phyloP scores from a whole-genome alignment of 2,329 filamentous ascomycete genomes.

The Colletotrichum sp. region DNA sequence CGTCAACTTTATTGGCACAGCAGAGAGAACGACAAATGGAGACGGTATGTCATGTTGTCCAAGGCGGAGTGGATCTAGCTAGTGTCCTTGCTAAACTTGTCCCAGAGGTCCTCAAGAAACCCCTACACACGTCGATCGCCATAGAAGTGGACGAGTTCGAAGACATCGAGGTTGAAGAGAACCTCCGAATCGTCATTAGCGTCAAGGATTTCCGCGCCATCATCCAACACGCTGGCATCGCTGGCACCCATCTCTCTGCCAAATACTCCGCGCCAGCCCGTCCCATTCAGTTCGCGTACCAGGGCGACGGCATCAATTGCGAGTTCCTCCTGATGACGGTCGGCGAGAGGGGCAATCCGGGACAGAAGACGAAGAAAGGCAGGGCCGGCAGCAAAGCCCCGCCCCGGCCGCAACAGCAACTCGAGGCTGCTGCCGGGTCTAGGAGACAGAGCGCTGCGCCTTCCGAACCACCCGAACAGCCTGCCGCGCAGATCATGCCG shows the following conservation, averaged over 20 bases:
- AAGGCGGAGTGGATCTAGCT: neutral
- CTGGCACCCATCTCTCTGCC: conserved; percentile 69
- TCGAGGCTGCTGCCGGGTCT: conserved; percentile 48
- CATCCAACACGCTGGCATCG: conserved; percentile 74
- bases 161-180: conserved; percentile 74
- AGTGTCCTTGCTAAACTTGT: conserved; percentile 15
- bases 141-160: conserved; percentile 80
- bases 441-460: conserved; percentile 47
- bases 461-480: conserved; percentile 32
- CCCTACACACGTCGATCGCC: conserved; percentile 79
- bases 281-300: conserved; percentile 76
- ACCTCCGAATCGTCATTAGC: conserved; percentile 79
- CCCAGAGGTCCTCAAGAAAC: conserved; percentile 77
- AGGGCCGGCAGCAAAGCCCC: conserved; percentile 42
- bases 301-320: conserved; percentile 70
- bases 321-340: conserved; percentile 86
- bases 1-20: conserved; percentile 82
- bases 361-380: conserved; percentile 51
- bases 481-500: conserved; percentile 29
- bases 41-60: conserved; percentile 36
- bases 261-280: conserved; percentile 74
- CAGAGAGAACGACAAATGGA: conserved; percentile 76
- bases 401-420: conserved; percentile 41
- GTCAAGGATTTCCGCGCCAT: conserved; percentile 86
- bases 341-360: conserved; percentile 63